These are phyloP conservation scores for Macrolepiota fuliginosa DNA, from an alignment of 768 basidiomycete species.

Conservation along the genomic window DNA sequence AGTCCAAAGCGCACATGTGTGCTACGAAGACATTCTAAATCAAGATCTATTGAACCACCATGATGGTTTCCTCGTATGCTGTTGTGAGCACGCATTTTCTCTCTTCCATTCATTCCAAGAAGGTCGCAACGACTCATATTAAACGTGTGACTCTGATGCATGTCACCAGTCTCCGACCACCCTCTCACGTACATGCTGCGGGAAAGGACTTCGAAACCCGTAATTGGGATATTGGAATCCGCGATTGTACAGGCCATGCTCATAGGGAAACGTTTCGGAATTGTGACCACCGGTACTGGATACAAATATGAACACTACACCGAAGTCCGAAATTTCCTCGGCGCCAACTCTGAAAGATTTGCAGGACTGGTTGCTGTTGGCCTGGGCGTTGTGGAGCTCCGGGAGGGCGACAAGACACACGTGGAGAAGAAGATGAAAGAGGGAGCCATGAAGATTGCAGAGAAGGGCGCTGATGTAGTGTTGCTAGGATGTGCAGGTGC, in stretches of 20 bases:
- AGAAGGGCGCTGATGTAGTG: too few relatives aligned
- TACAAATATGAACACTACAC: constrained; percentile 30
- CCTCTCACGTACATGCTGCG: constrained; percentile 26
- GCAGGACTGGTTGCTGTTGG: constrained; percentile 25
- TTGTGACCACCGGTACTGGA: constrained; percentile 33
- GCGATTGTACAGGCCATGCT: constrained; percentile 31
- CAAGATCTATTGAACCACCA: constrained; percentile 25
- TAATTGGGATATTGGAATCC: constrained; percentile 33
- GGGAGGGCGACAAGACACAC: too few relatives aligned
- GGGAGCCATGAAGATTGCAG: too few relatives aligned
- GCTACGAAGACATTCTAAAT: constrained; percentile 25
- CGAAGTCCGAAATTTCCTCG: constrained; percentile 32
- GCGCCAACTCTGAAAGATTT: constrained; percentile 31
- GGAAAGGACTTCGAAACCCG: constrained; percentile 29
- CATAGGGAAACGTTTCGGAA: constrained; percentile 35
- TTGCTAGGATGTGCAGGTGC: too few relatives aligned
- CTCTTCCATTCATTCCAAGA: too few relatives aligned
- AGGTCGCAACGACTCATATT: too few relatives aligned
- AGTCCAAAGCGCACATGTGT: constrained; percentile 26
- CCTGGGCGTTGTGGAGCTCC: too few relatives aligned
- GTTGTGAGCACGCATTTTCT: constrained; percentile 25
- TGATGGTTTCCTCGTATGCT: constrained; percentile 37
- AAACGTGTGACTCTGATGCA: background rate
- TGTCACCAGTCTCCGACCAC: constrained; percentile 32
- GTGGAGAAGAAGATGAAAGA: too few relatives aligned